Base-by-base conservation (phyloP, 805 yeast genomes). In the Metschnikowia anglica region DNA sequence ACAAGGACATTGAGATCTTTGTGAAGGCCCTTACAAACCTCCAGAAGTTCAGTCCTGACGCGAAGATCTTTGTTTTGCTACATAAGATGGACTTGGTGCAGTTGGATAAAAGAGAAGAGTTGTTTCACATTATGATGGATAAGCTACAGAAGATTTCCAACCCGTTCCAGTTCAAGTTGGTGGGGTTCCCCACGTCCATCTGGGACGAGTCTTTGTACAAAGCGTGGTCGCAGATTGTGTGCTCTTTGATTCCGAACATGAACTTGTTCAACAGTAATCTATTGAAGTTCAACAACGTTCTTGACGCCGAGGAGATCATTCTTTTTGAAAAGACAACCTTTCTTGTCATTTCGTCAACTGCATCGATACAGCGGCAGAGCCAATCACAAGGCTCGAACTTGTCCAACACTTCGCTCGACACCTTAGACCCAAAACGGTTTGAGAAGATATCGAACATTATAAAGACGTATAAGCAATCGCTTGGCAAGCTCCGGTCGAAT, bases 21-120 rank as follows among this genome's bases (percentile, higher is more conserved):
- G 80, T 83, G 49, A 80, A 88, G 59, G 87, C 95, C 10, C 73
- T 93, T 49, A 83, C 83, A 41, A 88, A 88, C 52, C 69, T 93
- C 51, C 82, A 81, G 59, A 84, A 87, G 59, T 87, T 80, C 60
- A 84, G 95, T 27, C 97, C 98, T 2, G 80, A 82, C 41, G 96
- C 96, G 32, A 88, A 88, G 58, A 88, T 93, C 15, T 93, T 93
- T 67, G 91, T 91, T 5, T 69, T 93, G 40, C 72, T 93, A 34
- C 99, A 93, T 66, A 93, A 93, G 67, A 91, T 93, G 96, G 99
- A 93, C 66, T 72, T 93, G 47, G 96, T 93, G 16, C 93, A 89
- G 56, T 72, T 83, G 5, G 95, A 86, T 55, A 84, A 88, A 54
- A 74, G 97, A 34, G 87, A 84, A 41, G 95, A 88, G 58, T 74